Conservation (phyloP, 2,329 filamentous ascomycete genomes). For the Sarocladium kiliense region DNA sequence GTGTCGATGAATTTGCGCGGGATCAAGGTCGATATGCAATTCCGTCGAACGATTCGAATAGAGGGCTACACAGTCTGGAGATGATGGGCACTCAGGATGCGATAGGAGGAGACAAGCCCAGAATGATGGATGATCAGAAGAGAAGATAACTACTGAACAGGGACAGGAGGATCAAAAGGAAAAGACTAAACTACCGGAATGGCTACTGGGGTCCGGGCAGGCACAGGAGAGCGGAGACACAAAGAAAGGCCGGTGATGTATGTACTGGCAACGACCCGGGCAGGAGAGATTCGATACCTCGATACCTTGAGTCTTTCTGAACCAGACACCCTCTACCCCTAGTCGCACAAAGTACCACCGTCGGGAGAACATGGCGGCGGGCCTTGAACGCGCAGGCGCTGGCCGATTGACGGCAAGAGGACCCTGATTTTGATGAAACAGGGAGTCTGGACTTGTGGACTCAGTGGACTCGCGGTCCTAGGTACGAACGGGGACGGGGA, state of each 20-base stretch:
- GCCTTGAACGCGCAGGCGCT: background rate
- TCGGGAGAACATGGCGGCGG: background rate
- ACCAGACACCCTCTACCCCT: background rate
- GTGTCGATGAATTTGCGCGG: background rate
- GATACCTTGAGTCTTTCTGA: background rate
- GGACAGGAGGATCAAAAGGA: background rate
- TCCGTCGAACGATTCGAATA: too few species aligned
- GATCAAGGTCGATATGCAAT: background rate
- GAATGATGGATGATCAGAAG: background rate
- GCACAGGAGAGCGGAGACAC: background rate
- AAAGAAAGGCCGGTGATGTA: background rate
- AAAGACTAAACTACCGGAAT: background rate
- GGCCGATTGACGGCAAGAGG: background rate
- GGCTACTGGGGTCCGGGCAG: background rate
- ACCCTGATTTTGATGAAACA: slow-evolving; percentile 9
- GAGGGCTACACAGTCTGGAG: too few species aligned
- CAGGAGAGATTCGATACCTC: background rate
- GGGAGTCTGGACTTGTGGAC: slow-evolving; percentile 5
- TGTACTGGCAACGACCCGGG: background rate
- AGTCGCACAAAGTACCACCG: slow-evolving; percentile 1
- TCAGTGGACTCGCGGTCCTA: background rate
- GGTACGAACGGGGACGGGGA: background rate
- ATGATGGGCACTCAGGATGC: background rate
- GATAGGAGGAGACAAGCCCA: background rate
- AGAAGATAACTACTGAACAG: background rate